Evolutionary conservation across 768 basidiomycete genomes (phyloP).

Genomic region (Trametes sanguinea): DNA sequence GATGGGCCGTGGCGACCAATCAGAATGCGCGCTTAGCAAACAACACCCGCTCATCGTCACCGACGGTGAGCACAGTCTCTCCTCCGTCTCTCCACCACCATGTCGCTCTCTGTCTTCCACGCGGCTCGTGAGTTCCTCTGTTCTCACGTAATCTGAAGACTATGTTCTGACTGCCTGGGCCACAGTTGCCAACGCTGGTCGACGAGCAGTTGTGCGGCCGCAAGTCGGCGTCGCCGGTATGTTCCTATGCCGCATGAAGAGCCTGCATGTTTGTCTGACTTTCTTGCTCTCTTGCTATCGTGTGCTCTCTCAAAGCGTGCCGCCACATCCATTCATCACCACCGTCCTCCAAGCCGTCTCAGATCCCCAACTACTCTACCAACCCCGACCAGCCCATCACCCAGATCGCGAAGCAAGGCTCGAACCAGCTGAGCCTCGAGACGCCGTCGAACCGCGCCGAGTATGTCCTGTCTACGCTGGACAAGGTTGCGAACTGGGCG

Average conservation of each 20-base stretch:
- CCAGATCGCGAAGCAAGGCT: conserved; percentile 70
- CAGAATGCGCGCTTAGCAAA: conserved; percentile 22
- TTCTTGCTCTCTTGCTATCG: not conserved
- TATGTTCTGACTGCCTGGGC: conserved; percentile 8
- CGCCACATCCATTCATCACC: conserved; percentile 61
- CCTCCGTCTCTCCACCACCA: conserved; percentile 30
- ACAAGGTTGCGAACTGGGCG: conserved; percentile 98
- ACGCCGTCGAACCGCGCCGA: conserved; percentile 83
- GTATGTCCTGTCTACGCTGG: conserved; percentile 93
- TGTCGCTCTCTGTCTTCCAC: conserved; percentile 50
- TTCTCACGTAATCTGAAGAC: not conserved
- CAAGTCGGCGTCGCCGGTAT: conserved; percentile 46
- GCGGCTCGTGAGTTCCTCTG: conserved; percentile 34
- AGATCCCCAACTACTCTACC: conserved; percentile 46
- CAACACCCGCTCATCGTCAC: conserved; percentile 26
- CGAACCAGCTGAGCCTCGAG: conserved; percentile 84
- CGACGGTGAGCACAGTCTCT: conserved; percentile 23
- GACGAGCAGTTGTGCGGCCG: conserved; percentile 49
- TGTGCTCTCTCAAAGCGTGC: conserved; percentile 36
- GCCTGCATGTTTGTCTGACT: not conserved
- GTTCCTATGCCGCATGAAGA: conserved; percentile 6
- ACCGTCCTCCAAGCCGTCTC: conserved; percentile 40
- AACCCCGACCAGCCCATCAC: conserved; percentile 61
- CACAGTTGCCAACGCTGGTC: conserved; percentile 42
- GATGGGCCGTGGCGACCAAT: conserved; percentile 20